Evolutionary conservation across 176 grass and related monocot species (phyloP).

Genomic region (Alloteropsis semialata): DNA sequence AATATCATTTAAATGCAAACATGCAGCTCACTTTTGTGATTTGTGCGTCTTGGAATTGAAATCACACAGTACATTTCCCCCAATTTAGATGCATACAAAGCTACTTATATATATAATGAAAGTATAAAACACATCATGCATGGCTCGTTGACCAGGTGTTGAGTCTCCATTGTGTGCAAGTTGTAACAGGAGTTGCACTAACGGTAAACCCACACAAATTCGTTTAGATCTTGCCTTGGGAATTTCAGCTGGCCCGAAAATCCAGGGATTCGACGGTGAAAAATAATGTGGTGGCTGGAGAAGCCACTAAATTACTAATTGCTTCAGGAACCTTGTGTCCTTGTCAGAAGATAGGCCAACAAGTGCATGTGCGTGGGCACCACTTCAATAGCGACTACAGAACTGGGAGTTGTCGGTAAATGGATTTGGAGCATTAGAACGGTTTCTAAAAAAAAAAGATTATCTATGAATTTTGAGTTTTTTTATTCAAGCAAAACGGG

Average conservation of each 20-base stretch:
- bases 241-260: not conserved
- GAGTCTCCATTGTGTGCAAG: not conserved
- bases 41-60: not conserved
- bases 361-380: constrained; percentile 31
- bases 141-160: not conserved
- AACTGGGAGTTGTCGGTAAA: not conserved
- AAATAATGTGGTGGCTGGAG: not conserved
- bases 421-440: not conserved
- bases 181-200: not conserved
- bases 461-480: not conserved
- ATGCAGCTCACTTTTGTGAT: not conserved
- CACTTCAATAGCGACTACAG: not conserved
- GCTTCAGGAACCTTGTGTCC: not conserved
- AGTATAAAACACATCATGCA: too few species aligned
- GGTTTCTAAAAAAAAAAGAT: not conserved
- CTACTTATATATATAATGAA: too few species aligned
- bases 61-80: not conserved
- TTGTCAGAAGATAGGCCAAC: not conserved
- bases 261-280: not conserved
- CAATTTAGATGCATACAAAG: too few species aligned
- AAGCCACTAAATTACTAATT: not conserved
- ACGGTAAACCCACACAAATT: not conserved
- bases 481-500: not conserved
- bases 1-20: not conserved
- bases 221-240: constrained; percentile 13